Evolutionary conservation across 352 stramenopile species (phyloP), one percentile per base, ranked within the genome.

Genomic region (Elongisporangium prolatum): DNA sequence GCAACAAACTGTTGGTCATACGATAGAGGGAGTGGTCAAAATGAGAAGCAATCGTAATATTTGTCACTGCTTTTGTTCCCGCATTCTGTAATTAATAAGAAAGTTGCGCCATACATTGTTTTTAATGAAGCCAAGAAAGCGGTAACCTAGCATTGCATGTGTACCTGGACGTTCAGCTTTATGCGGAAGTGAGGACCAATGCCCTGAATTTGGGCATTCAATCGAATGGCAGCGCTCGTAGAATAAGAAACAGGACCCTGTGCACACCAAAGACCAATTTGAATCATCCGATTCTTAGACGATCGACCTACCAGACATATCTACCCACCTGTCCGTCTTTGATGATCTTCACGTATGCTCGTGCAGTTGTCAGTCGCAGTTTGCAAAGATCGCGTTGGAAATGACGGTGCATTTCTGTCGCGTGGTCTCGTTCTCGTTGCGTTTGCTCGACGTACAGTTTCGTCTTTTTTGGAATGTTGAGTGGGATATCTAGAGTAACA

Each of bases 401-500:
- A 52, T 91, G 83, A 22, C 87, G 80, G 59, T 98, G 91, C 80
- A 98, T 97, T 61, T 97, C 91, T 13, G 71, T 88, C 6, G 87
- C 87, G 54, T 96, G 81, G 52, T 97, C 84, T 22, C 89, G 80
- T 61, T 97, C 91, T 8, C 91, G 83, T 60, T 97, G 86, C 16
- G 91, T 96, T 62, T 97, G 89, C 60, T 98, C 91, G 21, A 98
- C 89, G 63, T 96, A 98, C 51, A 98, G 62, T 37, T 95, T 96
- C n/a, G 91, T 98, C 54, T 97, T 97, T 72, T 97, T 97, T 0
- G 91, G 91, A 24, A 98, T 91, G 44, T 96, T 91, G 18, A 97
- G 75, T 4, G 89, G 89, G 21, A 97, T 95, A 49, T 97, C 91
- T 84, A 49, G 3, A 6, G 17, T 52, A 52, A 38, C 37, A 44